These are phyloP conservation scores for Mortierella sp. DNA, from an alignment of 371 early-diverging fungal species.

Conservation along the genomic window DNA sequence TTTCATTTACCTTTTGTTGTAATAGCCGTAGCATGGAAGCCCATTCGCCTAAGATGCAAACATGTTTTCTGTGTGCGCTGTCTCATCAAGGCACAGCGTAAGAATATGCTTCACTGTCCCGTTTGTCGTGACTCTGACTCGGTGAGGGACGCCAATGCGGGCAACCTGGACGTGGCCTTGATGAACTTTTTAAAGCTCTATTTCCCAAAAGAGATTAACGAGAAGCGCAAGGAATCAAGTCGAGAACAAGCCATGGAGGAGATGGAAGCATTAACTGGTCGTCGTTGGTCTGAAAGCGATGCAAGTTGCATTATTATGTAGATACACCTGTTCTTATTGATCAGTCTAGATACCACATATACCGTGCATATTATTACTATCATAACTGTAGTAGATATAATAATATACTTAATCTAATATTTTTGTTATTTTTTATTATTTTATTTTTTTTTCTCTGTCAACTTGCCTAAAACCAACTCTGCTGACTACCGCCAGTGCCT, in stretches of 20 bases:
- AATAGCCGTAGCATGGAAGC: constrained; percentile 74
- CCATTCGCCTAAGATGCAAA: constrained; percentile 76
- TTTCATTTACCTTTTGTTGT: background rate
- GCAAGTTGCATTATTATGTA: constrained; percentile 41
- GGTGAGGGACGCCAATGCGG: constrained; percentile 66
- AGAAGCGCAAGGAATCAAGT: constrained; percentile 74
- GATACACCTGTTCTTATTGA: background rate
- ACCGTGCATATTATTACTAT: background rate
- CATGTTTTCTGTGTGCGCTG: constrained; percentile 85
- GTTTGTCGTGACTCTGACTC: constrained; percentile 75
- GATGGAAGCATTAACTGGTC: constrained; percentile 69
- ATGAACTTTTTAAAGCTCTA: constrained; percentile 77
- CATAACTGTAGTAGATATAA: background rate
- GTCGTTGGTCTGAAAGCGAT: constrained; percentile 34
- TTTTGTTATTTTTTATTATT: background rate
- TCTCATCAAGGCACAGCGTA: constrained; percentile 76
- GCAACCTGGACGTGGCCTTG: constrained; percentile 71
- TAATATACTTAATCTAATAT: background rate
- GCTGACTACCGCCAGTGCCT: constrained; percentile 52
- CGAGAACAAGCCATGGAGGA: constrained; percentile 75
- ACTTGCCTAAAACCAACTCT: constrained; percentile 38
- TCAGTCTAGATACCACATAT: too few relatives aligned
- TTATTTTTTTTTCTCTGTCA: background rate
- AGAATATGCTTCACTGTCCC: constrained; percentile 76
- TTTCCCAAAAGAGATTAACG: constrained; percentile 81